These are phyloP conservation scores for Talaromyces thailandensis DNA, from an alignment of 495 filamentous ascomycete genomes.

Conservation along the genomic window DNA sequence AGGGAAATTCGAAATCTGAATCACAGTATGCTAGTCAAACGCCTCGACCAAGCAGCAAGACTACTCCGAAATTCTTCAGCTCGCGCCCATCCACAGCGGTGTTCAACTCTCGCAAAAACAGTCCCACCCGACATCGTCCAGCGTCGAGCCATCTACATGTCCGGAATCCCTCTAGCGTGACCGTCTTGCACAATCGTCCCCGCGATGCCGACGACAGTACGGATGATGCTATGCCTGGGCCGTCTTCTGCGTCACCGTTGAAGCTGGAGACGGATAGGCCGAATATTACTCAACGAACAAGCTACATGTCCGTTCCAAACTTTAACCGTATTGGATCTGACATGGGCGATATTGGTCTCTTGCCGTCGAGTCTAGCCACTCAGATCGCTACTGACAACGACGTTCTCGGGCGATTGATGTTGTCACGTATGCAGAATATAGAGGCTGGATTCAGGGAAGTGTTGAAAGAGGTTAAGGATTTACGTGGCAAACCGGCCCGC, in stretches of 20 bases:
- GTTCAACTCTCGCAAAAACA: constrained; percentile 27
- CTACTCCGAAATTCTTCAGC: constrained; percentile 33
- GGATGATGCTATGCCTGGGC: constrained; percentile 28
- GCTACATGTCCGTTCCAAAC: constrained; percentile 45
- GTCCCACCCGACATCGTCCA: constrained; percentile 23
- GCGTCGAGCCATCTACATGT: constrained; percentile 41
- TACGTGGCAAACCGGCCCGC: constrained; percentile 8
- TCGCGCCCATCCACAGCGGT: constrained; percentile 36
- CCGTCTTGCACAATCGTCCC: constrained; percentile 54
- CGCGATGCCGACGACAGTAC: constrained; percentile 34
- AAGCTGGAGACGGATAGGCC: constrained; percentile 29
- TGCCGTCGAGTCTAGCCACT: constrained; percentile 46
- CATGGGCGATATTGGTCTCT: constrained; percentile 58
- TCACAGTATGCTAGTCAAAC: constrained; percentile 26
- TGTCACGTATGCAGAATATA: constrained; percentile 85
- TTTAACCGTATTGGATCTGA: constrained; percentile 55
- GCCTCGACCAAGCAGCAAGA: constrained; percentile 13
- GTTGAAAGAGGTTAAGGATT: constrained; percentile 70
- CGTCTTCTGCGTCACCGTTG: constrained; percentile 15
- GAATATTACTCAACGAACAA: constrained; percentile 40
- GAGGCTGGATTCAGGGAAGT: constrained; percentile 80
- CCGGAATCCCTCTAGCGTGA: constrained; percentile 67
- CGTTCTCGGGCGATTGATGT: constrained; percentile 69
- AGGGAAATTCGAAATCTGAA: constrained; percentile 5
- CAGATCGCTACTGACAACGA: constrained; percentile 46